Evolutionary conservation across 176 grass and related monocot species (phyloP), one percentile per base, ranked within the genome.

Genomic region (Avena atlantica): DNA sequence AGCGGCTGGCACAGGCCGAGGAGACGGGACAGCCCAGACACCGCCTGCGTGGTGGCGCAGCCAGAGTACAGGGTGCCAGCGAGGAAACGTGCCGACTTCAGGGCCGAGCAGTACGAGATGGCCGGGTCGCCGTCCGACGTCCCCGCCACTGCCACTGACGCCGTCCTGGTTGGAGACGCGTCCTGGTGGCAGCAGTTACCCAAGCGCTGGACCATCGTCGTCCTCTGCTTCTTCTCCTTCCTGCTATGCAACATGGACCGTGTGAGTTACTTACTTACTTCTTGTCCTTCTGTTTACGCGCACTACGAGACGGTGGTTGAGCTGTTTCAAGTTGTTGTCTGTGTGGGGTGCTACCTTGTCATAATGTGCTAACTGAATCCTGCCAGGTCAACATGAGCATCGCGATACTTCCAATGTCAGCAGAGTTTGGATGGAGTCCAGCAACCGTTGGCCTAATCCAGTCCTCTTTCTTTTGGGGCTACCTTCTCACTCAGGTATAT

Each of bases 391-490:
- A 98, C 64, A 98, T 98, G 97, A 98, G 97, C 51, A 98, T 98
- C 71, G 97, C 97, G 0, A 98, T 98, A 70, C 97, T 98, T 61
- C 97, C 97, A 12, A 98, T 98, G 97, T 92, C 97, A 17, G 44
- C 78, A 81, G 90, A 98, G 67, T 98, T 88, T 74, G 74, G 89
- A 83, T 98, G 97, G 96, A 96, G 68, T 82, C 89, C 97, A 62
- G 90, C 93, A 36, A 98, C 97, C 56, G 92, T 98, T 76, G 97
- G 97, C 80, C 55, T 98, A 49, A 96, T 98, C 83, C 94, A 98
- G 85, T 98, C 97, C 21, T 98, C 97, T 49, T 98, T 98, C 85
- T 98, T 98, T 69, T 98, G 97, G 97, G 97, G 97, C 19, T 98
- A 98, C 83, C 94, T 98, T 81, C 93, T 98, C 57, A 96, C 94